Conservation (phyloP, 1,139 yeast species). For the Yamadazyma siamensis region DNA sequence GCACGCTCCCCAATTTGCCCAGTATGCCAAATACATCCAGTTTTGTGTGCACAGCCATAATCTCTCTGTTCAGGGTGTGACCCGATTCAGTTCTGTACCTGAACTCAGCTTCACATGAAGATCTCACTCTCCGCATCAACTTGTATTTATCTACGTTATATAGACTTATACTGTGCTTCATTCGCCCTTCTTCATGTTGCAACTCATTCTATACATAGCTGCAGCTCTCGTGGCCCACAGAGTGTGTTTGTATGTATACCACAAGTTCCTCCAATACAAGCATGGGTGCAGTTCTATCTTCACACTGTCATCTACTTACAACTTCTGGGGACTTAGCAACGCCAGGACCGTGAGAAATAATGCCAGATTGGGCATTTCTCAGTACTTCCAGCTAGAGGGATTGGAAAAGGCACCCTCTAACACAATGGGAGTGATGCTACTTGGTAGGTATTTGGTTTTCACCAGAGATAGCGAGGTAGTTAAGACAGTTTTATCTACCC, state of each 20-base stretch:
- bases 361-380: conserved; percentile 1
- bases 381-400: not conserved
- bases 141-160: too few species aligned
- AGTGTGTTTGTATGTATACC: conserved; percentile 1
- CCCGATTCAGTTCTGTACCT: too few species aligned
- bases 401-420: conserved; percentile 7
- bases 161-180: too few species aligned
- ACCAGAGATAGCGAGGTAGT: conserved; percentile 36
- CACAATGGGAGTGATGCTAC: conserved; percentile 19
- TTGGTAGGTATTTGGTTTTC: conserved; percentile 16
- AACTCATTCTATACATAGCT: too few species aligned
- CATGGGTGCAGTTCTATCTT: conserved; percentile 2
- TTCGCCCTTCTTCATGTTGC: too few species aligned
- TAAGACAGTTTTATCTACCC: conserved; percentile 35
- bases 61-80: too few species aligned
- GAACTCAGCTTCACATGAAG: too few species aligned
- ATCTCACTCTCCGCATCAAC: too few species aligned
- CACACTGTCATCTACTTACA: conserved; percentile 1
- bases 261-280: not conserved
- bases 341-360: not conserved
- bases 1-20: too few species aligned
- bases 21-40: too few species aligned
- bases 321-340: conserved; percentile 4
- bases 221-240: too few species aligned
- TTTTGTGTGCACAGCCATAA: too few species aligned